phyloP scores from a whole-genome alignment of 2,329 filamentous ascomycete species.

The Leptodontidium sp. region DNA sequence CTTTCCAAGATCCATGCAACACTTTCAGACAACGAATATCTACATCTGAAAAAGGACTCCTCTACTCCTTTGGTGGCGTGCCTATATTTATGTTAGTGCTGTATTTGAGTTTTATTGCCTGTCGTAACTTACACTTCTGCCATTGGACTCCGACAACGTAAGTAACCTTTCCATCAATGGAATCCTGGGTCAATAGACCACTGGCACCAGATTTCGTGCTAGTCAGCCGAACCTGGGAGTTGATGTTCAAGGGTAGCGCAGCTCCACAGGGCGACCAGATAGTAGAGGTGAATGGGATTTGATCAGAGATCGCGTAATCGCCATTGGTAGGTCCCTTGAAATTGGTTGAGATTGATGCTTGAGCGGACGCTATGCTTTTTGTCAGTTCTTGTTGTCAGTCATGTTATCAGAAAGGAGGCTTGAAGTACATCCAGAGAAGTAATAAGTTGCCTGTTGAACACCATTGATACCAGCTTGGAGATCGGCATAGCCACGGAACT shows the following conservation, averaged over 20 bases:
- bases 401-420: neutral
- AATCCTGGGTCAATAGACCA: slow-evolving; percentile 56
- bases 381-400: slow-evolving; percentile 5
- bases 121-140: slow-evolving; percentile 39
- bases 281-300: slow-evolving; percentile 53
- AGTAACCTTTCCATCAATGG: slow-evolving; percentile 57
- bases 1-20: slow-evolving; percentile 14
- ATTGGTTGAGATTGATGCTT: slow-evolving; percentile 50
- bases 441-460: slow-evolving; percentile 60
- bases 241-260: slow-evolving; percentile 60
- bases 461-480: slow-evolving; percentile 56
- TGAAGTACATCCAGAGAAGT: slow-evolving; percentile 56
- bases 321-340: slow-evolving; percentile 53
- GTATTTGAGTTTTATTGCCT: no score
- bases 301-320: slow-evolving; percentile 54
- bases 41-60: no score
- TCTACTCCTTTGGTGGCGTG: slow-evolving; percentile 14
- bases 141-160: slow-evolving; percentile 53
- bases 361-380: slow-evolving; percentile 42
- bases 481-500: slow-evolving; percentile 60
- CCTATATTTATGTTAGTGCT: slow-evolving; percentile 2
- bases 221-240: slow-evolving; percentile 57
- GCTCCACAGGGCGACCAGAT: slow-evolving; percentile 62
- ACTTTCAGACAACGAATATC: slow-evolving; percentile 6
- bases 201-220: slow-evolving; percentile 44